These are phyloP conservation scores for Raphanus sativus DNA, from an alignment of 345 rosid genomes.

Conservation along the genomic window DNA sequence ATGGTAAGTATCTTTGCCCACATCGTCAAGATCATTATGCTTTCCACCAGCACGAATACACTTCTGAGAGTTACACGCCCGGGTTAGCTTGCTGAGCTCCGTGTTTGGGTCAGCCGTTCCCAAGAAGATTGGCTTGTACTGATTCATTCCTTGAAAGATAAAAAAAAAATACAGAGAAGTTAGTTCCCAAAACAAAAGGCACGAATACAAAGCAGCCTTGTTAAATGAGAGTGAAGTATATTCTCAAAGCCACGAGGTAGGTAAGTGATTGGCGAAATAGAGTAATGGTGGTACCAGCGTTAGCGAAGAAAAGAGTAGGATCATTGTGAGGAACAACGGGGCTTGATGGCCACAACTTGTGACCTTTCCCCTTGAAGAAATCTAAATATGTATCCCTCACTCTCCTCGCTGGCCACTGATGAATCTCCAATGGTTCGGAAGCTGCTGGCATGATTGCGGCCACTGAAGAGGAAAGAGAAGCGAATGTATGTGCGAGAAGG, in stretches of 20 bases:
- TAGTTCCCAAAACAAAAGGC: no score
- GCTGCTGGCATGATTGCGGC: constrained; percentile 31
- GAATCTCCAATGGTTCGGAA: constrained; percentile 41
- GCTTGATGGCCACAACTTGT: constrained; percentile 85
- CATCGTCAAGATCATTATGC: constrained; percentile 97
- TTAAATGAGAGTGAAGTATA: no score
- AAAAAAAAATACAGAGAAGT: constrained; percentile 12
- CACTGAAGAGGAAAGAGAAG: background rate
- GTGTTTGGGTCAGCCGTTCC: constrained; percentile 89
- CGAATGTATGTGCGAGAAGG: background rate
- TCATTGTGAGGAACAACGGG: constrained; percentile 91
- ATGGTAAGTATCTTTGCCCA: constrained; percentile 96
- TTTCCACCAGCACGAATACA: constrained; percentile 98
- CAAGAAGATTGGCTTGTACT: constrained; percentile 86
- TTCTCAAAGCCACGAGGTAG: no score
- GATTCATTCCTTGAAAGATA: constrained; percentile 75
- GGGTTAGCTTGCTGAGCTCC: constrained; percentile 63
- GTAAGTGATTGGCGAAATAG: background rate
- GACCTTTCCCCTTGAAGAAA: constrained; percentile 66
- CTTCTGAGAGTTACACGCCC: constrained; percentile 92
- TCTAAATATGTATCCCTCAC: constrained; percentile 79
- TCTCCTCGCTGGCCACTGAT: constrained; percentile 66
- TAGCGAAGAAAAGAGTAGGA: constrained; percentile 90
- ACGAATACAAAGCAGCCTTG: no score
- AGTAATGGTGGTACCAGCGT: constrained; percentile 62